Conservation (phyloP, 164 flowering plant genomes). For the Annona squamosa region DNA sequence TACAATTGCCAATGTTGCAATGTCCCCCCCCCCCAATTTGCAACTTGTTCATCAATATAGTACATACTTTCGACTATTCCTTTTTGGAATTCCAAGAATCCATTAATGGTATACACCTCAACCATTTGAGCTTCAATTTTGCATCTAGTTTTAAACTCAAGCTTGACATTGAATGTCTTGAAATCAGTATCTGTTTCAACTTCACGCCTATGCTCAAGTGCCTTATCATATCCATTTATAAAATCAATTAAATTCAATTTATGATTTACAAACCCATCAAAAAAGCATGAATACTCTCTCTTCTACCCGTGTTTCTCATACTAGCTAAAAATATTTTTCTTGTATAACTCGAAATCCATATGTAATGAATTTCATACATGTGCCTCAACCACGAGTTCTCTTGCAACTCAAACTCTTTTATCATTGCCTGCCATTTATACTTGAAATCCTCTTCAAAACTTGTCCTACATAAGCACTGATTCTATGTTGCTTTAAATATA, state of each 20-base stretch:
- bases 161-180: no score
- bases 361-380: background rate
- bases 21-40: no score
- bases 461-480: background rate
- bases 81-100: no score
- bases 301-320: slow-evolving; percentile 3
- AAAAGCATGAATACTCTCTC: slow-evolving; percentile 2
- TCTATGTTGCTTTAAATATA: no score
- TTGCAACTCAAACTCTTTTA: background rate
- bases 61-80: no score
- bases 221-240: background rate
- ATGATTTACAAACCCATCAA: slow-evolving; percentile 5
- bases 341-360: slow-evolving; percentile 6
- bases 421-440: background rate
- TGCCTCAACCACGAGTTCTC: background rate
- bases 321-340: slow-evolving; percentile 9
- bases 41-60: no score
- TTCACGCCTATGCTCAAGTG: background rate
- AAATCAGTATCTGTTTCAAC: no score
- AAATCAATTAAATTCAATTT: background rate
- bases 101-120: no score
- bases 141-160: no score
- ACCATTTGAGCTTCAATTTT: no score
- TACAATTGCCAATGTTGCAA: no score
- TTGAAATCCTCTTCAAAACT: background rate